Percentiles rank a stretch among this genome's conserved stretches.
Evolutionary conservation across 2,329 filamentous ascomycete genomes (phyloP).

Genomic region (Leptosphaerulina australis): DNA sequence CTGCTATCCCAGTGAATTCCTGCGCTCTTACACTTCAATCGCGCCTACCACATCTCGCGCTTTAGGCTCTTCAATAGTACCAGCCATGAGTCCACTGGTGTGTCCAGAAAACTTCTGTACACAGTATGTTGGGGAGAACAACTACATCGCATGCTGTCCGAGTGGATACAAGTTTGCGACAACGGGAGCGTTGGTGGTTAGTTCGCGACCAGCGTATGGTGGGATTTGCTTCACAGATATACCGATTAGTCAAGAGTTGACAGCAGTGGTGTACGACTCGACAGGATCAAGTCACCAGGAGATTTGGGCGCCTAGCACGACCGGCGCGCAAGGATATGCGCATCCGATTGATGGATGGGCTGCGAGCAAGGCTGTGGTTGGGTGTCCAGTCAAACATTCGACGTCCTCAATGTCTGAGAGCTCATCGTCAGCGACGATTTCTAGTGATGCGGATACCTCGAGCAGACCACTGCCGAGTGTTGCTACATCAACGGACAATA

Average conservation of each 20-base stretch:
- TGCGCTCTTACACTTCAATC: conserved; percentile 28
- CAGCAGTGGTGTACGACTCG: conserved; percentile 10
- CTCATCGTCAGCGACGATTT: neutral
- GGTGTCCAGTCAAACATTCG: conserved; percentile 1
- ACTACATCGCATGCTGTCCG: conserved; percentile 39
- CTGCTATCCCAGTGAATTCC: conserved; percentile 37
- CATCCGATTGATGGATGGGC: conserved; percentile 20
- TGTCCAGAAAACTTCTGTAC: conserved; percentile 34
- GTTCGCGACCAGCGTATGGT: conserved; percentile 13
- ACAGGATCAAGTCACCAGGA: neutral
- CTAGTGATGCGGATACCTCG: neutral
- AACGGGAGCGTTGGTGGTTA: neutral
- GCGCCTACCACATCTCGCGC: conserved; percentile 2
- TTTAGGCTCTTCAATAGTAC: conserved; percentile 26
- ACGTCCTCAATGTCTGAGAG: neutral
- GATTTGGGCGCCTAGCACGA: conserved; percentile 6
- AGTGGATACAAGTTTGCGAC: conserved; percentile 11
- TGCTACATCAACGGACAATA: neutral
- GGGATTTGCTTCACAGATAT: conserved; percentile 16
- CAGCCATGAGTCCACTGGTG: conserved; percentile 32
- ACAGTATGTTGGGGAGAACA: conserved; percentile 21
- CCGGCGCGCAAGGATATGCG: conserved; percentile 13
- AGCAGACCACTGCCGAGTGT: neutral
- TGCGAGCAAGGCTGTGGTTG: neutral
- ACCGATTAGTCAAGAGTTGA: neutral